Evolutionary conservation across 2,329 filamentous ascomycete genomes (phyloP).

Genomic region (Calonectria hawksworthii): DNA sequence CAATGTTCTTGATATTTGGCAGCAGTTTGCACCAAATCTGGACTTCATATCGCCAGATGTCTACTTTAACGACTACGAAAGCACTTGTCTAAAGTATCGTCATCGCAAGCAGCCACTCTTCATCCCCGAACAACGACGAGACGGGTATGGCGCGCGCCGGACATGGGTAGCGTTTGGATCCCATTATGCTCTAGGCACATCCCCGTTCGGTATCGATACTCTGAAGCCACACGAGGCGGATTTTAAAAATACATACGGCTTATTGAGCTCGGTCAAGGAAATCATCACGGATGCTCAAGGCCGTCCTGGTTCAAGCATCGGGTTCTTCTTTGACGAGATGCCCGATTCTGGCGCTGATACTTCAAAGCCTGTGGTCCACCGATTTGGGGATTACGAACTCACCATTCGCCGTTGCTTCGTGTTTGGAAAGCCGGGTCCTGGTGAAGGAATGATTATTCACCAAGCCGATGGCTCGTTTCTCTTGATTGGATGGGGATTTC

Average conservation of each 20-base stretch:
- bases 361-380: not conserved
- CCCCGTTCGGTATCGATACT: conserved; percentile 34
- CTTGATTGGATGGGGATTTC: not conserved
- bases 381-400: not conserved
- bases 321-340: not conserved
- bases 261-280: not conserved
- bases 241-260: not conserved
- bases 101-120: conserved; percentile 58
- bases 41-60: conserved; percentile 60
- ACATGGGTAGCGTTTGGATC: conserved; percentile 51
- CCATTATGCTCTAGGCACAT: conserved; percentile 17
- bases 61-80: conserved; percentile 37
- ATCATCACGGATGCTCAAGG: not conserved
- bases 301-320: not conserved
- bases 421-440: not conserved
- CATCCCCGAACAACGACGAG: conserved; percentile 63
- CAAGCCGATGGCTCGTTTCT: not conserved
- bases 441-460: not conserved
- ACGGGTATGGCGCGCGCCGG: conserved; percentile 56
- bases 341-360: not conserved
- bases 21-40: conserved; percentile 52
- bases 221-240: not conserved
- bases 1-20: conserved; percentile 51
- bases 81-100: conserved; percentile 55
- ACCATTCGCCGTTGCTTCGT: not conserved